Evolutionary conservation across 176 grass and related monocot genomes (phyloP), one percentile per base, ranked within the genome.

Genomic region (Lolium perenne): DNA sequence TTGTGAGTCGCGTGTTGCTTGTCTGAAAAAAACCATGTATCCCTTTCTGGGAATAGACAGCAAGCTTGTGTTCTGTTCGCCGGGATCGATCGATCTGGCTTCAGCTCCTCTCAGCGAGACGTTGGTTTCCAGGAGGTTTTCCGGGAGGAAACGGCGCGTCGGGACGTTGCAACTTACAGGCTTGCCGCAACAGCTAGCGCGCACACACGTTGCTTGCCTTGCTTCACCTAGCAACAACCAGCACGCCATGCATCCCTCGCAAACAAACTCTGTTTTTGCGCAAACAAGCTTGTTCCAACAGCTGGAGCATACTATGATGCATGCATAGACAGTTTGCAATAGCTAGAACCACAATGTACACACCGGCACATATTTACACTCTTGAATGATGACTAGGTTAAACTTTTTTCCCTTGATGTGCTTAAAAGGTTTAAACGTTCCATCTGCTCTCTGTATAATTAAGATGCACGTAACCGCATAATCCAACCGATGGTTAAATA

Each of bases 121-220:
- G 53, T 18, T 56, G 12, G 43, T 59, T 79, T 79, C 50, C 62
- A 10, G 78, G 78, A n/a, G 69, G 15, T 65, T 50, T 35, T 81
- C 78, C 38, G 63, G 53, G 41, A 82, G 26, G 40, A 70, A 77
- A 71, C 85, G 57, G 46, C 84, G 45, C 45, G 13, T 48, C 70
- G 8, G 47, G 85, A 87, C 69, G 69, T 55, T 75, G 43, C 78
- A 75, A 23, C 71, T 75, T 53, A 32, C 48, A 75, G 2, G 23
- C 46, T 49, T 60, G 47, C 40, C 63, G 18, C 54, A 26, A 74
- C 70, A 73, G 71, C 71, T 74, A 53, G 47, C 46, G 9, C 71
- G 9, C 45, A 16, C 87, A 88, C 55, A 38, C 87, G 13, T 62
- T 54, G 54, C 64, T 88, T 88, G 87, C 86, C 64, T 88, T 88